Conservation (phyloP, 2,329 filamentous ascomycete species). For the Endothia cerciana region DNA sequence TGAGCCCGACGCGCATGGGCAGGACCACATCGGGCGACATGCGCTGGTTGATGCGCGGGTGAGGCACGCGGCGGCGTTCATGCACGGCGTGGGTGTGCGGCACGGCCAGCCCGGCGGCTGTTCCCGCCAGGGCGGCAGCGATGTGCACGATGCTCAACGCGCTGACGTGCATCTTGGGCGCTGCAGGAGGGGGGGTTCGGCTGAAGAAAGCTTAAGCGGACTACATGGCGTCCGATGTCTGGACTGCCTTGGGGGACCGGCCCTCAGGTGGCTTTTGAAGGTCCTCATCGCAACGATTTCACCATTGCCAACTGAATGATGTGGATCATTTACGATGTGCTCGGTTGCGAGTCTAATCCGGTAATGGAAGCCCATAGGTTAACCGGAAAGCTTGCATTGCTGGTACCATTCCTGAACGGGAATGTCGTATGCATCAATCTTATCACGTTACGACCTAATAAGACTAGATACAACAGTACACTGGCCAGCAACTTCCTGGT, state of each 20-base stretch:
- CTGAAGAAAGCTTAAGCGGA: background rate
- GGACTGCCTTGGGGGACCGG: background rate
- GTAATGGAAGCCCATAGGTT: constrained; percentile 6
- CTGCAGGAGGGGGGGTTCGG: background rate
- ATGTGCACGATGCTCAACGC: constrained; percentile 11
- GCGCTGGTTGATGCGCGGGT: constrained; percentile 21
- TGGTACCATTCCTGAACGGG: constrained; percentile 3
- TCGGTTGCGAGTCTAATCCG: background rate
- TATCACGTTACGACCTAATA: background rate
- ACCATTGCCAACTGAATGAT: background rate
- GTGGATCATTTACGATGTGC: background rate
- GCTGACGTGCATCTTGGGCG: constrained; percentile 14
- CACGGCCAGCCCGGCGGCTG: constrained; percentile 14
- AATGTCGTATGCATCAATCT: background rate
- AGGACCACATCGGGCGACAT: constrained; percentile 13
- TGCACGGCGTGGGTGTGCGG: constrained; percentile 22
- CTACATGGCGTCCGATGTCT: background rate
- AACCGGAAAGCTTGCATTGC: background rate
- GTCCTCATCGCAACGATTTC: background rate
- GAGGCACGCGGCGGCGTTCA: constrained; percentile 19
- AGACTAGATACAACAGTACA: background rate
- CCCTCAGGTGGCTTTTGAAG: constrained; percentile 1
- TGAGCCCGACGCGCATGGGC: constrained; percentile 23
- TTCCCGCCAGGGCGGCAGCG: constrained; percentile 18
- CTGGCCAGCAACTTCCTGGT: background rate